phyloP scores from a whole-genome alignment of 1,139 yeast species.

The Taphrina pruni region DNA sequence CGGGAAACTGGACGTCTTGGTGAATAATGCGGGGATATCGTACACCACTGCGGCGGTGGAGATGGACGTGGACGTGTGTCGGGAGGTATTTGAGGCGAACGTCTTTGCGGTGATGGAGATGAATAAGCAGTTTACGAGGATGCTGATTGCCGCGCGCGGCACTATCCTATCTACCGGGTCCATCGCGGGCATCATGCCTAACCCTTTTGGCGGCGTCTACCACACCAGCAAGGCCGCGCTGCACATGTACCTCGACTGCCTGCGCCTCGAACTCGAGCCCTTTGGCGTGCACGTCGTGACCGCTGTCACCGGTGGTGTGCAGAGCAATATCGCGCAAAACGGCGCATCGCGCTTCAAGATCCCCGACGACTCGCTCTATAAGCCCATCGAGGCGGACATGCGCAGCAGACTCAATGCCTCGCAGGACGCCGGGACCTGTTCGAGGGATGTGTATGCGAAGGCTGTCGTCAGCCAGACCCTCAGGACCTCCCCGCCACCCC shows the following conservation, averaged over 20 bases:
- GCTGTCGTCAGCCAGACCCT: constrained; percentile 24
- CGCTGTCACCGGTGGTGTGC: constrained; percentile 71
- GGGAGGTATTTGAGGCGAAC: constrained; percentile 68
- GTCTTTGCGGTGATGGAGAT: constrained; percentile 71
- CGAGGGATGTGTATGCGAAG: constrained; percentile 26
- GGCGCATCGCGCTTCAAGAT: constrained; percentile 26
- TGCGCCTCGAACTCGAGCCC: constrained; percentile 72
- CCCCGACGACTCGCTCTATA: constrained; percentile 22
- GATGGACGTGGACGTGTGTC: constrained; percentile 63
- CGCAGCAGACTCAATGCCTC: constrained; percentile 32
- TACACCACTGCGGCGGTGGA: constrained; percentile 76
- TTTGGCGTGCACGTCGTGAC: constrained; percentile 76
- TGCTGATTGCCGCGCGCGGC: constrained; percentile 71
- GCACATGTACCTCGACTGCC: constrained; percentile 67
- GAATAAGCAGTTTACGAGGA: constrained; percentile 63
- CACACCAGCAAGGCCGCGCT: constrained; percentile 79
- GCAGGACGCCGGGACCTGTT: constrained; percentile 28
- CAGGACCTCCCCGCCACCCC: constrained; percentile 22
- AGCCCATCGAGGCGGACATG: constrained; percentile 18
- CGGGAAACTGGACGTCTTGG: constrained; percentile 60
- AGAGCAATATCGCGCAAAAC: constrained; percentile 64
- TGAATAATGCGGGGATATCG: constrained; percentile 72
- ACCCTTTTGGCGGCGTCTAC: constrained; percentile 74
- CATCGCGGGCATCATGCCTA: constrained; percentile 67
- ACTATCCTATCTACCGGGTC: constrained; percentile 78